Conservation (phyloP, 306 rosid species). For the Pterocarpus macrocarpus region DNA sequence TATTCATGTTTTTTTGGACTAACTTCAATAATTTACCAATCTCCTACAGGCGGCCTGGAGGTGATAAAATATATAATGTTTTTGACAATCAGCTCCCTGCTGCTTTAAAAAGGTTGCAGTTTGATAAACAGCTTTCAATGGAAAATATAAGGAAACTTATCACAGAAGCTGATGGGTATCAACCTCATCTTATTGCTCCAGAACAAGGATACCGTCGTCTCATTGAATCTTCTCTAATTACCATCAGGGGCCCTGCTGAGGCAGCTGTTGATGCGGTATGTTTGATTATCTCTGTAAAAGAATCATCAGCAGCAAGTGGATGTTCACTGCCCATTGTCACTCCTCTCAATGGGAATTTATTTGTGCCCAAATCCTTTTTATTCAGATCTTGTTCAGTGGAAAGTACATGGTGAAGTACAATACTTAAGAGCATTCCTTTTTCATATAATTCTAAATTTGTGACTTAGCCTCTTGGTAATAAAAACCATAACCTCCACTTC, state of each 20-base stretch:
- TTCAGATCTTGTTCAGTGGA: slow-evolving; percentile 7
- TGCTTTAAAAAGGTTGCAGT: slow-evolving; percentile 87
- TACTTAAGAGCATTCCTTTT: slow-evolving; percentile 25
- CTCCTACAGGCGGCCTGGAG: slow-evolving; percentile 83
- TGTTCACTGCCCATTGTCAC: neutral
- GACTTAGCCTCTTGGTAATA: neutral
- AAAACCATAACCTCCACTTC: slow-evolving; percentile 5
- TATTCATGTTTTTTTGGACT: slow-evolving; percentile 12
- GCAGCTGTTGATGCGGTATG: slow-evolving; percentile 94
- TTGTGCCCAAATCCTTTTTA: neutral
- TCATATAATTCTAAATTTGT: slow-evolving; percentile 5
- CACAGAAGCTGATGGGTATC: slow-evolving; percentile 98
- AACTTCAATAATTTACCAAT: slow-evolving; percentile 36
- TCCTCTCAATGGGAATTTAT: slow-evolving; percentile 10
- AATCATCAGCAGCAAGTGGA: slow-evolving; percentile 30
- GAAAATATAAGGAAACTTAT: slow-evolving; percentile 90
- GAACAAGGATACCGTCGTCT: slow-evolving; percentile 97
- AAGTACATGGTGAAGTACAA: slow-evolving; percentile 26
- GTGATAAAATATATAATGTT: slow-evolving; percentile 87
- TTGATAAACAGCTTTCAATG: slow-evolving; percentile 95
- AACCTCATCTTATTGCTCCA: slow-evolving; percentile 97
- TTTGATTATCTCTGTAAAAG: slow-evolving; percentile 6
- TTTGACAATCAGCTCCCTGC: slow-evolving; percentile 98
- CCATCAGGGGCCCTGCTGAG: slow-evolving; percentile 95
- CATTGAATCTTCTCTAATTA: slow-evolving; percentile 80